Evolutionary conservation across 129 eudicot species (phyloP), one percentile per base, ranked within the genome.

Genomic region (Arctium lappa): DNA sequence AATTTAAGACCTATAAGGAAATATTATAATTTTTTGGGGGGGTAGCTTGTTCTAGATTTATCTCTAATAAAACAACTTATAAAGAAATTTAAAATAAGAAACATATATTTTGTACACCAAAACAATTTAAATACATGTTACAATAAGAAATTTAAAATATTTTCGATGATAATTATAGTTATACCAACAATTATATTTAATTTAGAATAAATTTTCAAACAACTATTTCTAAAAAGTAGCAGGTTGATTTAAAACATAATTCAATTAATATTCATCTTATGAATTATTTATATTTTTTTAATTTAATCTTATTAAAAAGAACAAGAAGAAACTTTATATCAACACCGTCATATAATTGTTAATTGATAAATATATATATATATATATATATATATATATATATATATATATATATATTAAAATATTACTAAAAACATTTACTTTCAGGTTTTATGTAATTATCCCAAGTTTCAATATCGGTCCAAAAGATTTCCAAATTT

Each of bases 401-500:
- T n/a, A n/a, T n/a, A n/a, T n/a, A n/a, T n/a, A n/a, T n/a, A 1
- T 0, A 60, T n/a, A 60, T 22, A 60, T 60, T 60, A 60, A 16
- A 56, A 56, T 56, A 56, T 16, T 16, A 16, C 7, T 56, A 56
- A 56, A 56, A 60, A 48, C 27, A 29, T 46, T 60, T 77, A 76
- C 32, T 76, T 32, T 63, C n/a, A 65, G 27, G 73, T 39, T 34
- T 29, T 53, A 16, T n/a, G 18, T 22, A 60, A 12, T 46, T 12
- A 76, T 56, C 66, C 76, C 22, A 36, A 37, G 0, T 39, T 75
- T 66, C 50, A 76, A 12, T 38, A 38, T 62, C 40, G 53, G 69
- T 84, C 79, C 82, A 77, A 15, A 72, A 72, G 31, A 62, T 0
- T 38, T 44, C 75, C 76, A 84, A 79, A 79, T 84, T 73, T 84